A percentile compares a stretch with the other conserved stretches of the same genome.
Evolutionary conservation across 768 basidiomycete species (phyloP).

Genomic region (Phlebiopsis gigantea): DNA sequence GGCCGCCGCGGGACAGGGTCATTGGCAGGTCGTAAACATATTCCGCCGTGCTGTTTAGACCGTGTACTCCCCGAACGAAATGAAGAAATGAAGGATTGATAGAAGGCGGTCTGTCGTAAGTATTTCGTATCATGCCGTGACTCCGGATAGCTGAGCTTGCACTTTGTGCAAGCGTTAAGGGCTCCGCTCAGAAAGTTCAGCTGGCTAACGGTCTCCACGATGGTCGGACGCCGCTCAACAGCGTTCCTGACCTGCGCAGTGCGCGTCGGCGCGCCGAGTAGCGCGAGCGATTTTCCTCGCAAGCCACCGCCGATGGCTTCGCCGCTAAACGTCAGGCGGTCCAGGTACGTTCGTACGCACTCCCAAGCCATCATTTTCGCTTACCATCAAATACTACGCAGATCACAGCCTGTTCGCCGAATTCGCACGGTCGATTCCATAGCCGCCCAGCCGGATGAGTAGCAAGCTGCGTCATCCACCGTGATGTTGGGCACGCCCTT

Average conservation of each 20-base stretch:
- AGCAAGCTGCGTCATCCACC: constrained; percentile 1
- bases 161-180: neutral
- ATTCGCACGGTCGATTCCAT: neutral
- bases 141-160: neutral
- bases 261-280: neutral
- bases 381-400: neutral
- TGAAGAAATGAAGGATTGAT: neutral
- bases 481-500: neutral
- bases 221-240: neutral
- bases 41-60: too few species aligned
- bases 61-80: neutral
- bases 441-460: neutral
- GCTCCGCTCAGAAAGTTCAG: neutral
- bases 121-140: constrained; percentile 4
- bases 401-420: neutral
- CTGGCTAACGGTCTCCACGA: neutral
- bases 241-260: neutral
- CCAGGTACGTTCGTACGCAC: neutral
- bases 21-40: neutral
- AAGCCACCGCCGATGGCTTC: neutral
- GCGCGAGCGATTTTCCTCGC: neutral
- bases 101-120: constrained; percentile 1
- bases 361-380: neutral
- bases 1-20: too few species aligned
- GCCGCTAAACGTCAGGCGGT: neutral